These are phyloP conservation scores for Termitomyces sp. DNA, from an alignment of 1,284 basidiomycete genomes.

Conservation along the genomic window DNA sequence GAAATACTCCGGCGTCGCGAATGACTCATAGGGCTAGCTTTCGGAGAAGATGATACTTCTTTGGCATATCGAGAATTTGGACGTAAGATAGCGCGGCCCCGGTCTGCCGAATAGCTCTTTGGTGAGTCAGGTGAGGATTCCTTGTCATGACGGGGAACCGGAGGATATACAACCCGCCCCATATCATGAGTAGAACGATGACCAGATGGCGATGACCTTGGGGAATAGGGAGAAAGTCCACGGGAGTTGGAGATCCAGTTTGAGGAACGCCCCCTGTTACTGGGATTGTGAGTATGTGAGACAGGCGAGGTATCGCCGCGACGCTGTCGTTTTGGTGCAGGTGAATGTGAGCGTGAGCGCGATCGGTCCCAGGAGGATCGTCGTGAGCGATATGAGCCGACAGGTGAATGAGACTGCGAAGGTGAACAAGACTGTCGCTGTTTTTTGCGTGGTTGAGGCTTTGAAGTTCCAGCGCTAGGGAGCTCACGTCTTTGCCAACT, in stretches of 20 bases:
- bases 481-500: conserved; percentile 19
- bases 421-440: conserved; percentile 51
- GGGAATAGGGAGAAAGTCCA: conserved; percentile 13
- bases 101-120: conserved; percentile 9
- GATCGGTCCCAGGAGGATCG: conserved; percentile 63
- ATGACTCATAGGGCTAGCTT: conserved; percentile 11
- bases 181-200: conserved; percentile 15
- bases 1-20: conserved; percentile 39
- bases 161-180: conserved; percentile 10
- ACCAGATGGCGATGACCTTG: conserved; percentile 31
- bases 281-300: conserved; percentile 31
- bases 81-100: conserved; percentile 14
- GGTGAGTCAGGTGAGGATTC: conserved; percentile 9
- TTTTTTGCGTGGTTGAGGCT: conserved; percentile 30
- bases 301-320: conserved; percentile 43
- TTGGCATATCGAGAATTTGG: conserved; percentile 15
- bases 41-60: conserved; percentile 10
- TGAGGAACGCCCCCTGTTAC: conserved; percentile 27
- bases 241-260: conserved; percentile 16
- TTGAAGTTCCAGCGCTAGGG: conserved; percentile 29
- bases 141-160: conserved; percentile 9
- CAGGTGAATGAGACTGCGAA: conserved; percentile 50
- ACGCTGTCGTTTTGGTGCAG: conserved; percentile 49
- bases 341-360: conserved; percentile 49
- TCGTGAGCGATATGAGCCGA: conserved; percentile 57